Conservation (phyloP, 768 basidiomycete species). For the Strobilomyces dryophilus region DNA sequence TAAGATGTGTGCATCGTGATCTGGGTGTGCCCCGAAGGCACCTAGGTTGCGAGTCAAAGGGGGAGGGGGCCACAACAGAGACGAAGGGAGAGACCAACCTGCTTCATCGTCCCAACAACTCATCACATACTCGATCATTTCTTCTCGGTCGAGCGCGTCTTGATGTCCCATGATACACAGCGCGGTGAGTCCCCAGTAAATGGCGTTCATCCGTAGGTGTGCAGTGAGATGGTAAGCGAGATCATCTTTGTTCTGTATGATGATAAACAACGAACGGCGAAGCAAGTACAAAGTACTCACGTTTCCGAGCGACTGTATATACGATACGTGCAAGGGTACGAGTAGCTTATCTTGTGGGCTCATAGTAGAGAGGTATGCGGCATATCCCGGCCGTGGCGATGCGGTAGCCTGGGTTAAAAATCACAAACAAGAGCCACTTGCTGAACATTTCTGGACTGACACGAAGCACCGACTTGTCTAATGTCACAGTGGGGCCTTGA, state of each 20-base stretch:
- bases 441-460: no score
- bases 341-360: slow-evolving; percentile 29
- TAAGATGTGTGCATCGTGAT: slow-evolving; percentile 87
- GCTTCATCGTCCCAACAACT: slow-evolving; percentile 93
- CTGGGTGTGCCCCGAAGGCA: slow-evolving; percentile 88
- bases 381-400: slow-evolving; percentile 3
- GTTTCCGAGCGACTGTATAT: slow-evolving; percentile 72
- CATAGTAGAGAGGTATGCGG: slow-evolving; percentile 11
- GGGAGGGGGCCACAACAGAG: not conserved
- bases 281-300: slow-evolving; percentile 32
- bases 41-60: slow-evolving; percentile 44
- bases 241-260: slow-evolving; percentile 70
- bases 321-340: slow-evolving; percentile 62
- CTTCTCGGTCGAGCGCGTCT: slow-evolving; percentile 77
- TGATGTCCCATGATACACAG: slow-evolving; percentile 73
- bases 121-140: slow-evolving; percentile 87
- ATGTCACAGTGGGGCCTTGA: no score
- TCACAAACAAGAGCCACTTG: no score
- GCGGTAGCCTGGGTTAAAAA: no score
- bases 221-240: slow-evolving; percentile 86
- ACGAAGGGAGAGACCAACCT: slow-evolving; percentile 39
- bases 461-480: no score
- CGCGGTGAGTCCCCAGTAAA: slow-evolving; percentile 96
- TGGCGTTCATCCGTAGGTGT: slow-evolving; percentile 91
- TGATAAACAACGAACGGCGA: not conserved